Evolutionary conservation across 2,329 filamentous ascomycete genomes (phyloP).

Genomic region (Keithomyces neogunnii): DNA sequence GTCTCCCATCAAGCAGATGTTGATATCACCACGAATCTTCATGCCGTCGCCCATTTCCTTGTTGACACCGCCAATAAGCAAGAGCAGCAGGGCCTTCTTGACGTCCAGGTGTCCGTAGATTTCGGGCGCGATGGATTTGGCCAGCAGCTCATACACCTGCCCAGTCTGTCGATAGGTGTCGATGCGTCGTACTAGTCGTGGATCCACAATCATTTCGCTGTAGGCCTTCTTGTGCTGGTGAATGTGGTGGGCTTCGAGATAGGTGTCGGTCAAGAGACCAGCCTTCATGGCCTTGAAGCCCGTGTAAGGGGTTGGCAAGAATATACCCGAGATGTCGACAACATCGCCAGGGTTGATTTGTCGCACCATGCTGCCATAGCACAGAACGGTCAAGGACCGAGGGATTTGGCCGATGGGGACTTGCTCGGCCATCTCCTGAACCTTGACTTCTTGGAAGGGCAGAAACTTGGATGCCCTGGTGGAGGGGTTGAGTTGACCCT

Average conservation of each 20-base stretch:
- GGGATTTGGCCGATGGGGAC: slow-evolving; percentile 97
- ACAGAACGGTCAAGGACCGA: slow-evolving; percentile 79
- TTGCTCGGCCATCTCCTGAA: slow-evolving; percentile 98
- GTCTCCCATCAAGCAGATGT: slow-evolving; percentile 98
- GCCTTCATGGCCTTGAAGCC: slow-evolving; percentile 96
- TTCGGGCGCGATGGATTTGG: slow-evolving; percentile 92
- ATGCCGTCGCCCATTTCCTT: slow-evolving; percentile 98
- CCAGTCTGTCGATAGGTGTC: slow-evolving; percentile 77
- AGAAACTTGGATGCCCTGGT: slow-evolving; percentile 95
- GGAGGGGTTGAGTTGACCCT: slow-evolving; percentile 87
- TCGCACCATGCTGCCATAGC: slow-evolving; percentile 77
- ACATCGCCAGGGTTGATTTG: slow-evolving; percentile 90
- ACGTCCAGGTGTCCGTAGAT: slow-evolving; percentile 96
- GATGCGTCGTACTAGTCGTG: slow-evolving; percentile 71
- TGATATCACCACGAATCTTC: slow-evolving; percentile 98
- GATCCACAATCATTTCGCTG: slow-evolving; percentile 80
- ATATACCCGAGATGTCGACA: slow-evolving; percentile 89
- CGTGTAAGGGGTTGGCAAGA: slow-evolving; percentile 96
- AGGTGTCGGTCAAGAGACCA: slow-evolving; percentile 93
- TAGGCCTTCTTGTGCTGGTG: slow-evolving; percentile 98
- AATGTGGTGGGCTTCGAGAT: slow-evolving; percentile 88
- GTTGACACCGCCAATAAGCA: slow-evolving; percentile 90
- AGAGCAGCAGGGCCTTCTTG: slow-evolving; percentile 92
- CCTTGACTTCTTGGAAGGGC: slow-evolving; percentile 96
- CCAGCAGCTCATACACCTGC: slow-evolving; percentile 90